Evolutionary conservation across 1,284 basidiomycete genomes (phyloP).

Genomic region (Trametes pubescens): DNA sequence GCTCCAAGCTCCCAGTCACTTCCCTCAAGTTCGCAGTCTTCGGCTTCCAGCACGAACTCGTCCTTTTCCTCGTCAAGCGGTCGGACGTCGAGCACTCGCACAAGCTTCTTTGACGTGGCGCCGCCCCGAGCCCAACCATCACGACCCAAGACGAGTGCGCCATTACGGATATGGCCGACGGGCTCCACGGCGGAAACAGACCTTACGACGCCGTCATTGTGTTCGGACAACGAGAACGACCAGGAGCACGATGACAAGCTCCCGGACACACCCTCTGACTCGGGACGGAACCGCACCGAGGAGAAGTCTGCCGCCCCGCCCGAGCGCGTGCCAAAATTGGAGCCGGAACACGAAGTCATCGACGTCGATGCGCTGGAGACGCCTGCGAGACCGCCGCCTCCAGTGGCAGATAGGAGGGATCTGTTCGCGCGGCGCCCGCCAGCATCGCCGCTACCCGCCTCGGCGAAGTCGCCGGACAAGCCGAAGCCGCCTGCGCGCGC

Average conservation of each 20-base stretch:
- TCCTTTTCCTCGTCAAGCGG: constrained; percentile 15
- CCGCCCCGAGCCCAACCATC: constrained; percentile 24
- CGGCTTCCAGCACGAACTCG: constrained; percentile 12
- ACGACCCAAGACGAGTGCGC: constrained; percentile 3
- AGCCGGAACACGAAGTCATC: constrained; percentile 31
- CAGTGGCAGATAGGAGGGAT: constrained; percentile 36
- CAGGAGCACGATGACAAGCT: constrained; percentile 48
- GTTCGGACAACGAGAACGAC: constrained; percentile 64
- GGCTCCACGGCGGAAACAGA: constrained; percentile 40
- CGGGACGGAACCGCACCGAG: constrained; percentile 13
- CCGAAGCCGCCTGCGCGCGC: constrained; percentile 60
- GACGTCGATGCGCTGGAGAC: constrained; percentile 36
- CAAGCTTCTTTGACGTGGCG: constrained; percentile 19
- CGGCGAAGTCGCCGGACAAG: constrained; percentile 56
- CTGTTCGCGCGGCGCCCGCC: constrained; percentile 66
- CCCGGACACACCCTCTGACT: constrained; percentile 30
- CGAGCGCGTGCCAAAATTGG: constrained; percentile 11
- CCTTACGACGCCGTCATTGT: constrained; percentile 67
- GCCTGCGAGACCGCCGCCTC: constrained; percentile 16
- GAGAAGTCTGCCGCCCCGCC: constrained; percentile 8
- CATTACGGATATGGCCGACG: constrained; percentile 39
- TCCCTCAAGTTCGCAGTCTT: constrained; percentile 19
- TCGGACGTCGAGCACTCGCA: constrained; percentile 15
- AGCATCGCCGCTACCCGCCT: constrained; percentile 63
- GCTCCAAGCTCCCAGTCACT: constrained; percentile 18